Conservation (phyloP, 2,329 filamentous ascomycete species). For the Seiridium cupressi region DNA sequence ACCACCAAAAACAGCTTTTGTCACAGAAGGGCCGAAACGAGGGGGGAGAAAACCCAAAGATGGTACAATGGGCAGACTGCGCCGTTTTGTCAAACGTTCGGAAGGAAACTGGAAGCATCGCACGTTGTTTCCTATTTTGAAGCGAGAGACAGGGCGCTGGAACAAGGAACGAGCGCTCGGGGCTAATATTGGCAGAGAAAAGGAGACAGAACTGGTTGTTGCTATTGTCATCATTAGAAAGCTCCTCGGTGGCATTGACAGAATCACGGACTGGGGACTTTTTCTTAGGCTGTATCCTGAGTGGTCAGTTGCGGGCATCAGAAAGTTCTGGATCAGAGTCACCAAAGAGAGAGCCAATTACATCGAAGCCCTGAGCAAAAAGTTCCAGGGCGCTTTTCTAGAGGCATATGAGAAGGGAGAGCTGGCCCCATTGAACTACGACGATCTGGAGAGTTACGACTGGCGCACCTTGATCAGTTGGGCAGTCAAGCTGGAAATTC, state of each 20-base stretch:
- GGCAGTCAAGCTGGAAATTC: constrained; percentile 53
- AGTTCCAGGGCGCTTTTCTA: constrained; percentile 66
- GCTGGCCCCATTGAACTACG: constrained; percentile 61
- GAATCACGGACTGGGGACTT: constrained; percentile 60
- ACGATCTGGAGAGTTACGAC: constrained; percentile 63
- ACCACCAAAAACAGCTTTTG: background rate
- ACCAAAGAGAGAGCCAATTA: constrained; percentile 49
- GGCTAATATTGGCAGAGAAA: constrained; percentile 33
- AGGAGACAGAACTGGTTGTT: constrained; percentile 49
- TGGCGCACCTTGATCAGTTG: constrained; percentile 67
- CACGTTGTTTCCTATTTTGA: constrained; percentile 22
- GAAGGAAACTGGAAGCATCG: constrained; percentile 24
- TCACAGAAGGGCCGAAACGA: background rate
- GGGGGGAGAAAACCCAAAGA: background rate
- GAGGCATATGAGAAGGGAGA: constrained; percentile 63
- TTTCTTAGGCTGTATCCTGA: constrained; percentile 55
- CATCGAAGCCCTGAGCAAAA: constrained; percentile 55
- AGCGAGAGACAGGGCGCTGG: constrained; percentile 25
- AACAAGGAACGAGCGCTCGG: constrained; percentile 30
- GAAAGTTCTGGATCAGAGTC: constrained; percentile 54
- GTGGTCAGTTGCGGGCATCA: constrained; percentile 48
- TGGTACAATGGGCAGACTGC: constrained; percentile 5
- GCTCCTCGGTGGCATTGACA: constrained; percentile 59
- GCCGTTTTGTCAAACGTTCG: constrained; percentile 12
- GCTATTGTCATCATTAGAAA: constrained; percentile 58